A percentile compares a stretch with the other conserved stretches of the same genome.
Conservation (phyloP, 768 basidiomycete genomes). For the Baorangia bicolor region DNA sequence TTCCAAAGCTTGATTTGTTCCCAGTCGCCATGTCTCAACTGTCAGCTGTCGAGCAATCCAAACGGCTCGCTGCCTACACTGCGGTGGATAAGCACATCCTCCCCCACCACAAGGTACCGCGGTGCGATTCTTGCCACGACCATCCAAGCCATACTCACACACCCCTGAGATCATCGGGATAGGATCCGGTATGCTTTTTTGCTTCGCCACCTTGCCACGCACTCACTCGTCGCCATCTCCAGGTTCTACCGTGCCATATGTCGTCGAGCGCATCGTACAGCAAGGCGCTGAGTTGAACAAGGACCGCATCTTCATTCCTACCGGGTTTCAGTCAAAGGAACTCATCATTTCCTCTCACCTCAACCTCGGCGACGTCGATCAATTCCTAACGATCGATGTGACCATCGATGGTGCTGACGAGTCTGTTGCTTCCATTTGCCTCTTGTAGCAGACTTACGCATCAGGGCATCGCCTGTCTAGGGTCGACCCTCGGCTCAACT, state of each 20-base stretch:
- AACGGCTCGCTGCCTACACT: constrained; percentile 88
- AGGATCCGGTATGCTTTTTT: constrained; percentile 61
- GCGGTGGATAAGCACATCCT: constrained; percentile 90
- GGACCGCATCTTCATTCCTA: constrained; percentile 85
- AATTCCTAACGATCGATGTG: constrained; percentile 89
- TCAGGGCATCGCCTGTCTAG: constrained; percentile 37
- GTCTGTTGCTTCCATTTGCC: constrained; percentile 43
- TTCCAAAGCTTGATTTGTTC: not conserved
- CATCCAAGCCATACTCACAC: not conserved
- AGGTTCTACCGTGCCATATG: constrained; percentile 95
- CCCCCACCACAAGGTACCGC: constrained; percentile 76
- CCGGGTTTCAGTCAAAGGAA: constrained; percentile 95
- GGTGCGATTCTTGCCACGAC: not conserved
- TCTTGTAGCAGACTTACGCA: not conserved
- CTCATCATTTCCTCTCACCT: constrained; percentile 83
- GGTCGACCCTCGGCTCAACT: constrained; percentile 83
- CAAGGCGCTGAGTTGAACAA: constrained; percentile 78
- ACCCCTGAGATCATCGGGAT: constrained; percentile 73
- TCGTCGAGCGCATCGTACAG: constrained; percentile 89
- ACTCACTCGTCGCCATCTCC: constrained; percentile 1
- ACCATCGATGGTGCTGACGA: constrained; percentile 98
- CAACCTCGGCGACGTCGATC: constrained; percentile 83
- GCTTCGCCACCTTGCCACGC: not conserved
- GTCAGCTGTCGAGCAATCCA: constrained; percentile 69
- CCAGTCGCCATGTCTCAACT: constrained; percentile 31